Evolutionary conservation across 495 filamentous ascomycete genomes (phyloP).

Genomic region (Friedmanniomyces endolithicus): DNA sequence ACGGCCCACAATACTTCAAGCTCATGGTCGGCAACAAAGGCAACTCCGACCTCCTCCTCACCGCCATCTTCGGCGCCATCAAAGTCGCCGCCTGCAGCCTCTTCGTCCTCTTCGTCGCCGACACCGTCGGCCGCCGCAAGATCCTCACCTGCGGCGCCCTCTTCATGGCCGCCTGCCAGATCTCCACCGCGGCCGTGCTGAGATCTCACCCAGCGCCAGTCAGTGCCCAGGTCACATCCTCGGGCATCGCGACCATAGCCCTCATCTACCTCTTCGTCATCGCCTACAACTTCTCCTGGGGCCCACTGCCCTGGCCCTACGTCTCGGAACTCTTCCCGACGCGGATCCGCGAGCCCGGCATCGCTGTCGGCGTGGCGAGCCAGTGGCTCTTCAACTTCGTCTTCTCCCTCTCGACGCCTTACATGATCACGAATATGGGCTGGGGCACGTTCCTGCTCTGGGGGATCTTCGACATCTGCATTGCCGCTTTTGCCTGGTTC

Average conservation of each 20-base stretch:
- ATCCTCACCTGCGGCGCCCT: slow-evolving; percentile 15
- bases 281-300: slow-evolving; percentile 22
- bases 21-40: slow-evolving; percentile 20
- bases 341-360: slow-evolving; percentile 56
- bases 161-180: slow-evolving; percentile 22
- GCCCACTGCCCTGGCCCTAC: slow-evolving; percentile 45
- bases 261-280: slow-evolving; percentile 24
- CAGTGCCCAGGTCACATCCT: slow-evolving; percentile 5
- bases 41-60: slow-evolving; percentile 15
- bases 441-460: slow-evolving; percentile 35
- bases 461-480: slow-evolving; percentile 22
- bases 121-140: slow-evolving; percentile 15
- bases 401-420: slow-evolving; percentile 34
- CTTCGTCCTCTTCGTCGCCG: slow-evolving; percentile 22
- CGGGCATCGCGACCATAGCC: slow-evolving; percentile 19
- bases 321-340: slow-evolving; percentile 63
- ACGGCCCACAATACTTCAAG: slow-evolving; percentile 26
- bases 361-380: slow-evolving; percentile 55
- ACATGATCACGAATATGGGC: slow-evolving; percentile 37
- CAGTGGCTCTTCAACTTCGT: slow-evolving; percentile 59
- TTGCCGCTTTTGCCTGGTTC: slow-evolving; percentile 17
- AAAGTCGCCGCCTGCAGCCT: slow-evolving; percentile 18
- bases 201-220: slow-evolving; percentile 2
- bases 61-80: slow-evolving; percentile 20
- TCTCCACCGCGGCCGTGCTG: slow-evolving; percentile 15